Evolutionary conservation across 208 protist genomes (phyloP).

Genomic region (Acanthamoeba royreba): DNA sequence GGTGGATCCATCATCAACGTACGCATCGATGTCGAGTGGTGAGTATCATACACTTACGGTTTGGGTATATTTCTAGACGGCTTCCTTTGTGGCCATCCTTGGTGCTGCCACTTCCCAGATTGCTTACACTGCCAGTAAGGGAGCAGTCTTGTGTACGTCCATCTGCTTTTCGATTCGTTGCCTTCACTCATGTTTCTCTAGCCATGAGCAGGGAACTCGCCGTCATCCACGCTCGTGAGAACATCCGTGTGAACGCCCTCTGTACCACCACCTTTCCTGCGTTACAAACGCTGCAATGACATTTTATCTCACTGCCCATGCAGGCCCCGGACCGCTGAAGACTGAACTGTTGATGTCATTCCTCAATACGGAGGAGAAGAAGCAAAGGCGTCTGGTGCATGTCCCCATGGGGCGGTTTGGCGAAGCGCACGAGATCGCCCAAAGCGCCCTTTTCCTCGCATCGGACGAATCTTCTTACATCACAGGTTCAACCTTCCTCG

Average conservation of each 20-base stretch:
- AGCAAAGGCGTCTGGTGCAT: slow-evolving; percentile 77
- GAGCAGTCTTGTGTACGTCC: slow-evolving; percentile 69
- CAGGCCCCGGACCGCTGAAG: slow-evolving; percentile 74
- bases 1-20: slow-evolving; percentile 80
- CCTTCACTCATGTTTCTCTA: not conserved
- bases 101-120: slow-evolving; percentile 81
- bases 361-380: slow-evolving; percentile 81
- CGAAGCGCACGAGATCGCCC: slow-evolving; percentile 75
- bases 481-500: slow-evolving; percentile 70
- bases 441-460: slow-evolving; percentile 77
- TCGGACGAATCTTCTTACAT: slow-evolving; percentile 78
- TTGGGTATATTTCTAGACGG: slow-evolving; percentile 52
- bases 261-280: slow-evolving; percentile 27
- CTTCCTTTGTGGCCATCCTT: slow-evolving; percentile 77
- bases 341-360: slow-evolving; percentile 80
- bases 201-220: slow-evolving; percentile 75
- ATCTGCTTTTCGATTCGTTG: not conserved
- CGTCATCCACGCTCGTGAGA: slow-evolving; percentile 75
- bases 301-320: not conserved
- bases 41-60: not conserved
- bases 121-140: slow-evolving; percentile 80
- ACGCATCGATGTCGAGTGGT: no score
- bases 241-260: slow-evolving; percentile 78
- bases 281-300: not conserved
- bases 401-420: slow-evolving; percentile 82